Evolutionary conservation across 2,329 filamentous ascomycete genomes (phyloP), one percentile per base, ranked within the genome.

Genomic region (Endoconidiophora polonica): DNA sequence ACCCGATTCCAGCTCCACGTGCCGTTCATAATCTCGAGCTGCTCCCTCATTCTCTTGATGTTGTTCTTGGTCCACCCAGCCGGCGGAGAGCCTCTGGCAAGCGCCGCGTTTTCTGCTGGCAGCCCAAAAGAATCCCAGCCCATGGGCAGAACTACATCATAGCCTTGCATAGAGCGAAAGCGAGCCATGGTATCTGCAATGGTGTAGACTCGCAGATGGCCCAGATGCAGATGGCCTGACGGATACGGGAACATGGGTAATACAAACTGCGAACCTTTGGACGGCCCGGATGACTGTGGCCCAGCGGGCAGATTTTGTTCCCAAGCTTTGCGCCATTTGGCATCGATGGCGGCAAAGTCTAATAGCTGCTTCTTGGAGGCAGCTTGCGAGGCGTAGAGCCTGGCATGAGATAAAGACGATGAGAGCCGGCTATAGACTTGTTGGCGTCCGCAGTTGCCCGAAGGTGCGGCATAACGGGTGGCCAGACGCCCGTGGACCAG

Each of bases 181-280:
- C 87, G 76, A 12, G 86, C 79, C 48, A 94, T 67, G 7, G 88
- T 83, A 66, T 94, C 87, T 54, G 86, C 86, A 56, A 94, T 91
- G 37, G 86, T 86, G 67, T 94, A 94, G 46, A 93, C 86, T 44
- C 87, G 79, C 38, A 94, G 68, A 62, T 94, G 87, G 12, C 87
- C 87, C 54, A 94, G 77, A 62, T 94, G 87, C 24, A 94, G 72
- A 26, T 79, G 80, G 26, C 87, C 87, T 0, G 87, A 94, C 1
- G 87, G 87, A 62, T 94, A 94, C 0, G 87, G 87, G 60, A 94
- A 94, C 87, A 94, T 94, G 56, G 87, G 81, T 49, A 94, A 70
- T 54, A 94, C 77, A 62, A 90, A 94, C 63, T 70, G 71, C 52
- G 65, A 64, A 40, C 64, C 50, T 9, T 41, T 46, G 23, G 46